Conservation (phyloP, 805 yeast species). For the Yamadazyma phyllophila region DNA sequence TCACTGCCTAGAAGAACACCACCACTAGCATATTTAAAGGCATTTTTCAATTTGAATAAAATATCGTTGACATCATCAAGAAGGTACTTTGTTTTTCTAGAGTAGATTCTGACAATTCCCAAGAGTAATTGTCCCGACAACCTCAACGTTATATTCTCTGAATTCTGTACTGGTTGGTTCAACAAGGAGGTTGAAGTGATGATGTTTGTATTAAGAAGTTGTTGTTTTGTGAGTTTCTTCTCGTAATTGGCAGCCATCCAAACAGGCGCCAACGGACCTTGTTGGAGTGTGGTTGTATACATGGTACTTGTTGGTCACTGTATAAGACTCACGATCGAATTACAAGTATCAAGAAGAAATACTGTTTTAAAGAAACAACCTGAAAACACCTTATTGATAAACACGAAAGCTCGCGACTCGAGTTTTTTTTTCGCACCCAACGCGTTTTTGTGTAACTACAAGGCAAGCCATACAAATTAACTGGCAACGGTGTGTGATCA, state of each 20-base stretch:
- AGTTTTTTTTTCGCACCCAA: neutral
- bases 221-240: conserved; percentile 68
- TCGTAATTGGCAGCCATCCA: conserved; percentile 94
- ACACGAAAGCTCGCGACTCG: conserved; percentile 1
- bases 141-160: conserved; percentile 69
- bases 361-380: neutral
- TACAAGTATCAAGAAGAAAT: neutral
- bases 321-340: conserved; percentile 28
- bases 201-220: conserved; percentile 69
- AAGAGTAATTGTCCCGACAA: conserved; percentile 81
- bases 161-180: conserved; percentile 46
- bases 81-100: conserved; percentile 78
- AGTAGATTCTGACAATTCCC: conserved; percentile 85
- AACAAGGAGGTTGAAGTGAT: conserved; percentile 42
- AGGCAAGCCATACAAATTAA: no score
- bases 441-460: conserved; percentile 2
- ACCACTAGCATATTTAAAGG: conserved; percentile 47
- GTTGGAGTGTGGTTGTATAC: conserved; percentile 18
- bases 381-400: neutral
- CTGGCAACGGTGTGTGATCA: neutral
- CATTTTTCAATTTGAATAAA: conserved; percentile 63
- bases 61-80: conserved; percentile 83
- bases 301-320: conserved; percentile 22
- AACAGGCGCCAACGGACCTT: conserved; percentile 84
- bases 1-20: conserved; percentile 23